A percentile compares a stretch with the other conserved stretches of the same genome.
phyloP scores from a whole-genome alignment of 306 rosid genomes.

The Cucumis hystrix region DNA sequence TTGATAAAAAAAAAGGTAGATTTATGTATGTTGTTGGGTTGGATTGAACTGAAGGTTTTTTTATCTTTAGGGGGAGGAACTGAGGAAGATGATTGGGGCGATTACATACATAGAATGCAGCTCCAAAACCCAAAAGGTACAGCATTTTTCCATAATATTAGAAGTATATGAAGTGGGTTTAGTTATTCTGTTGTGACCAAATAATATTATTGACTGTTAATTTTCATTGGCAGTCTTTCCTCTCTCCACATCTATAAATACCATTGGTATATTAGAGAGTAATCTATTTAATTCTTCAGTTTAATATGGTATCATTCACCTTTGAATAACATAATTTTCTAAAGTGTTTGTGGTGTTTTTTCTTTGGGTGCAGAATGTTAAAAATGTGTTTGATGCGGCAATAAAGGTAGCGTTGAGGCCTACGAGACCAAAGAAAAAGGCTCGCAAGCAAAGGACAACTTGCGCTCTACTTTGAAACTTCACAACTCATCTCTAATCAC shows the following conservation, averaged over 20 bases:
- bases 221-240: no score
- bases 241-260: no score
- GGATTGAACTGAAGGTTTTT: not conserved
- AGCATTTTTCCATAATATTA: no score
- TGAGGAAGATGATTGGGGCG: constrained; percentile 28
- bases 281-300: no score
- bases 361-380: constrained; percentile 17
- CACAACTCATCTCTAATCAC: not conserved
- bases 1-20: no score
- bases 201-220: no score
- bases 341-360: no score
- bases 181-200: no score
- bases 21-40: not conserved
- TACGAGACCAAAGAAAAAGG: constrained; percentile 14
- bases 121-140: constrained; percentile 26
- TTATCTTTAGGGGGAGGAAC: constrained; percentile 21
- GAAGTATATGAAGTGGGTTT: no score
- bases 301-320: no score
- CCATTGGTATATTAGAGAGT: no score
- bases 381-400: constrained; percentile 27
- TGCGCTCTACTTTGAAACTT: constrained; percentile 11
- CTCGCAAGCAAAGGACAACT: constrained; percentile 10
- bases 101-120: constrained; percentile 25
- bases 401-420: constrained; percentile 26
- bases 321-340: no score